Evolutionary conservation across 768 basidiomycete genomes (phyloP), one percentile per base, ranked within the genome.

Genomic region (Rhodotorula graminis): DNA sequence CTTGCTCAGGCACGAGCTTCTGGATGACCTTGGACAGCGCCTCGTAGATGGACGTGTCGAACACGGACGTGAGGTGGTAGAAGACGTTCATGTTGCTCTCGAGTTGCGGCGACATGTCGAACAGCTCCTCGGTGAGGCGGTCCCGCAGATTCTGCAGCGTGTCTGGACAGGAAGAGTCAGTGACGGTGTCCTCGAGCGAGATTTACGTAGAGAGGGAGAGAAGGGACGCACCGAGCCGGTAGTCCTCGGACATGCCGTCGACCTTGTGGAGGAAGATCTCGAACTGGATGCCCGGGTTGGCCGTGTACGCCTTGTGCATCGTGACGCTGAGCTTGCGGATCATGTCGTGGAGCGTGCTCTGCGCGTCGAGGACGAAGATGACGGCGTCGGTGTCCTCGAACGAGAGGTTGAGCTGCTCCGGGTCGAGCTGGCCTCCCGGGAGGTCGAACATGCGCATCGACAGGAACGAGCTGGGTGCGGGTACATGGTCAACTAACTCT

Each of bases 211-310:
- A 1, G 15, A 29, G 53, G 27, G 11, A 6, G 44, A 46, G n/a
- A 27, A 29, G 23, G 16, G 33, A 79, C 87, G 33, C 76, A 92
- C 92, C 92, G 67, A 90, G 87, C 80, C 92, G 90, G 80, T 95
- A 93, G 73, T 94, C 93, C 76, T 95, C 80, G 69, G 89, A 88
- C 56, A 95, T 83, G 61, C 88, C 90, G 81, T 98, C 95, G 14
- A 91, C 89, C 81, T 98, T 97, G 82, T 97, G 95, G 12, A 94
- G 90, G 77, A 97, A 96, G 46, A 97, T 88, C 79, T 95, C 92
- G 40, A 97, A 85, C 74, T 88, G 87, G 69, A 94, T 86, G 55
- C 85, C 83, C 11, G 89, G 90, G 78, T 91, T 91, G 16, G 71
- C 68, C 12, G 67, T 71, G 53, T 74, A 75, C 53, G 88, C 85